Base-by-base conservation (phyloP, 2,329 filamentous ascomycete genomes). In the Phyllosticta paracitricarpa region DNA sequence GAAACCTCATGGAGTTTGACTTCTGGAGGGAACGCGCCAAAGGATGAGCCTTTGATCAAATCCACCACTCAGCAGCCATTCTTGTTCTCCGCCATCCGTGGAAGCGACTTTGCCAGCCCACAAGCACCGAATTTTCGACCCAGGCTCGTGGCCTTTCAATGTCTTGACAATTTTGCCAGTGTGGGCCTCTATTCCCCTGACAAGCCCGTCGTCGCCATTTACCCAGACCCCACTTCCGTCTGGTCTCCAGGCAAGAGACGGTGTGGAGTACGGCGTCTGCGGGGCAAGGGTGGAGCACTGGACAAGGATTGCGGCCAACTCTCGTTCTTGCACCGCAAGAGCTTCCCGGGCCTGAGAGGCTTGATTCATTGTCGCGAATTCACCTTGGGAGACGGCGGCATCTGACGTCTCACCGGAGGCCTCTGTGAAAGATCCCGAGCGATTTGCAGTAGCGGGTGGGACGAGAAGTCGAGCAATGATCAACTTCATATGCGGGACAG, bases 221-320 rank as follows among this genome's bases (percentile, higher is more conserved):
- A 87, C 82, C 78, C 82, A 87, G 0, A 87, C 72, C 0, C 84
- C 84, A 52, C 76, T 80, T 0, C 83, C 84, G 68, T 85, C 79
- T 1, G 84, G 83, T 26, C 84, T 73, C 84, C 85, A 87, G 5
- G 77, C 79, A 6, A 86, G 73, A 58, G 82, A 79, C 7, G 84
- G 84, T 5, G 83, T 87, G 24, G 82, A 85, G 68, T 86, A 87
- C 0, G 79, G 75, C 30, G 84, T 86, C 68, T 87, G 84, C n/a
- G 84, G 82, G 22, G 84, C 81, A 66, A 85, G 75, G 0, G 84
- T 85, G 55, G 77, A 84, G 40, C 80, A 77, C 62, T 85, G 82
- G 14, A 85, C 77, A 33, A 79, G 67, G n/a, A 87, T 85, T 2
- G 83, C 83, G 5, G 81, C 80, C 59, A 81, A 79, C 67, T 86